Conservation (phyloP, 1,139 yeast species). For the Spencermartinsiella ligniputridi region DNA sequence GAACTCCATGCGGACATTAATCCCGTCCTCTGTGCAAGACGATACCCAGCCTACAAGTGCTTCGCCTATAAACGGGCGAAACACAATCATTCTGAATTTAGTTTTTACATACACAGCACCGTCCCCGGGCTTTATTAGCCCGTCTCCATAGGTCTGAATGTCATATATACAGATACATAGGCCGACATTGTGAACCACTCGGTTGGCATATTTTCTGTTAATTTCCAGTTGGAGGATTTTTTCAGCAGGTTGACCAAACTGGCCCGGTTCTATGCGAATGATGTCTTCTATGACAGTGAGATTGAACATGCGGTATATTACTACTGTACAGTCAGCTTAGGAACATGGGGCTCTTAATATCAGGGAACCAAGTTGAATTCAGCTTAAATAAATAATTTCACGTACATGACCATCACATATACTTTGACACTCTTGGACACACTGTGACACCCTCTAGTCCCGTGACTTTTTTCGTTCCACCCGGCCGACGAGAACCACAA, state of each 20-base stretch:
- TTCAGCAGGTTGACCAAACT: conserved; percentile 66
- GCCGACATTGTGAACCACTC: conserved; percentile 72
- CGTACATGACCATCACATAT: neutral
- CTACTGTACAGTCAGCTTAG: no score
- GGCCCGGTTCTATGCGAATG: conserved; percentile 82
- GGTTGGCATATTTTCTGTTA: conserved; percentile 79
- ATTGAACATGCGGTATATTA: conserved; percentile 70
- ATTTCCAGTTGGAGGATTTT: conserved; percentile 76
- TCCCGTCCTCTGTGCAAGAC: conserved; percentile 81
- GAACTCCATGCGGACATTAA: conserved; percentile 75
- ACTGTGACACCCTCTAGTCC: neutral
- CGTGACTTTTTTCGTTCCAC: neutral
- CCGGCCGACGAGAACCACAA: conserved; percentile 4
- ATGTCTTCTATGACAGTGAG: conserved; percentile 76
- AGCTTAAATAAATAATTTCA: no score
- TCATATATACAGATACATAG: conserved; percentile 84
- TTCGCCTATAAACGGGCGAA: conserved; percentile 94
- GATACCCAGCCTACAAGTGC: conserved; percentile 92
- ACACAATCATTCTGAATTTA: conserved; percentile 68
- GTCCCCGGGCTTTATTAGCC: conserved; percentile 90
- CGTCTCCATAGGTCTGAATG: conserved; percentile 73
- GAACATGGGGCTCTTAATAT: no score
- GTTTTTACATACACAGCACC: conserved; percentile 80
- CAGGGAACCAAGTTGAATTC: no score
- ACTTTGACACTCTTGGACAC: neutral